Conservation (phyloP, 139 green algal genomes). For the Closterium sp. region DNA sequence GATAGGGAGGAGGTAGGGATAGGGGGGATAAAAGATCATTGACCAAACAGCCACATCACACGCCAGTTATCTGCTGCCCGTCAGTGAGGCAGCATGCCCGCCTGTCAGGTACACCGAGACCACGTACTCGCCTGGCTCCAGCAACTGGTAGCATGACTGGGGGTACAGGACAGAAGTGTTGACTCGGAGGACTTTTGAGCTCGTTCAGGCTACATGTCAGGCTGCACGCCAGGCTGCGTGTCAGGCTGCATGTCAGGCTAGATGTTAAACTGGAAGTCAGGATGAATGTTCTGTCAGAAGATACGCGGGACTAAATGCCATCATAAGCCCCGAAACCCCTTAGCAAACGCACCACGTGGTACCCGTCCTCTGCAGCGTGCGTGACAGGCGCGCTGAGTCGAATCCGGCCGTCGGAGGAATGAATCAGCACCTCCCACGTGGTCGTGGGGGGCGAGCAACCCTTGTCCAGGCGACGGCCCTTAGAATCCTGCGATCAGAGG, state of each 20-base stretch:
- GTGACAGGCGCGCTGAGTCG: not conserved
- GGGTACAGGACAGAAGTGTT: not conserved
- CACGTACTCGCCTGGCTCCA: not conserved
- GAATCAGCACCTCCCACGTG: conserved; percentile 11
- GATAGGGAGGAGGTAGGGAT: no score
- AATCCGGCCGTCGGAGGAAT: not conserved
- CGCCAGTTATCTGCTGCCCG: no score
- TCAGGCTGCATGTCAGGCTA: not conserved
- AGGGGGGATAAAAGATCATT: no score
- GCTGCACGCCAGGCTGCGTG: not conserved
- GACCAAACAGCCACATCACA: no score
- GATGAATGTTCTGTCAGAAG: no score
- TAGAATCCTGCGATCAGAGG: not conserved
- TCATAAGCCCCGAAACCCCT: not conserved
- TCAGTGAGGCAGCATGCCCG: no score
- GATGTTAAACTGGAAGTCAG: no score
- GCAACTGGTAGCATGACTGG: not conserved
- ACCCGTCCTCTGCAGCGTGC: conserved; percentile 1
- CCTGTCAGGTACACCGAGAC: not conserved
- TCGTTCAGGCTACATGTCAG: not conserved
- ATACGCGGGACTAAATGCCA: not conserved
- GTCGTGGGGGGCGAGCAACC: not conserved
- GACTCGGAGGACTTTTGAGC: not conserved
- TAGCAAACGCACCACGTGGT: conserved; percentile 1
- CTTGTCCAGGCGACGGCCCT: not conserved